Evolutionary conservation across 163 green algal species (phyloP), one percentile per base, ranked within the genome.

Genomic region (Botryococcus braunii): DNA sequence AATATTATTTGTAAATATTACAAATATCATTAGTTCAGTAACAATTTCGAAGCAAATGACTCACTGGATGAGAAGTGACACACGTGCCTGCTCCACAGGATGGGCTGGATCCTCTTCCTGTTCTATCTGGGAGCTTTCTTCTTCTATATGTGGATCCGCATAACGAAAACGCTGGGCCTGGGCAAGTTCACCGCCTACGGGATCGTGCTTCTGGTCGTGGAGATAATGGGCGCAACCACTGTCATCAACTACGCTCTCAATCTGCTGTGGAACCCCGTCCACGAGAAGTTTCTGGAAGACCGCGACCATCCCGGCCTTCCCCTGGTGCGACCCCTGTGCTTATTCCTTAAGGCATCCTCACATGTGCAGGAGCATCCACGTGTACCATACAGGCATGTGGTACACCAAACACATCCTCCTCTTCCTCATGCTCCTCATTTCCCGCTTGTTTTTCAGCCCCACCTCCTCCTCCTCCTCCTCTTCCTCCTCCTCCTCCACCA

Each of bases 211-310:
- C 65, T 86, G 50, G 73, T 75, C 36, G 43, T 82, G 27, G 79
- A 86, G 77, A 61, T 73, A 13, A 70, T 79, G 40, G 79, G 79
- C 40, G 66, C 76, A 37, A 75, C 60, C 27, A 75, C 75, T 4
- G 69, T 80, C 17, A 8, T 85, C 27, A 57, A 74, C 71, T 85
- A 85, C 50, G 78, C 73, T 34, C 58, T 68, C 49, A 71, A 73
- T 29, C 61, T 77, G 23, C 62, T 77, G 25, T 77, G 41, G 21
- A 57, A 67, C 41, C 66, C 72, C 25, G 66, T 74, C 32, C 50
- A 60, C 50, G 66, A 73, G 50, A 38, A 71, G 37, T 77, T 71
- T 37, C 32, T n/a, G 8, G 61, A 70, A 36, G 72, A 77, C 60
- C 66, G 61, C 32, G 3, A 59, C 13, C 49, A 36, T 37, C 72